phyloP scores from a whole-genome alignment of 352 stramenopile species.

The Phytophthora podocarpi region DNA sequence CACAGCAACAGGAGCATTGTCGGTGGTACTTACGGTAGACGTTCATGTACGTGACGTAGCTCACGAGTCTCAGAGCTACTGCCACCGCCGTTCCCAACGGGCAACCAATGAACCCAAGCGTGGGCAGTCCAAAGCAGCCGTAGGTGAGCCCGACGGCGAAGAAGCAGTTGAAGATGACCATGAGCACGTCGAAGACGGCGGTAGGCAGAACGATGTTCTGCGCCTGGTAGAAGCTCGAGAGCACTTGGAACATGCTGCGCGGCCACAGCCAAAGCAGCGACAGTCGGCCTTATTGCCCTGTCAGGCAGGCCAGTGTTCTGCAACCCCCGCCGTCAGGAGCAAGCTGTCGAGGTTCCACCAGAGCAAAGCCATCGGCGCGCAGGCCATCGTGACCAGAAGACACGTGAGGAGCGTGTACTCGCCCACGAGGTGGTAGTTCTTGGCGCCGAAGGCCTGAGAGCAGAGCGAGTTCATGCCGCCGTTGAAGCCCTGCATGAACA shows the following conservation, averaged over 20 bases:
- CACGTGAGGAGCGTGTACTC: slow-evolving; percentile 68
- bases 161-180: slow-evolving; percentile 63
- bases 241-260: slow-evolving; percentile 76
- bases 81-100: slow-evolving; percentile 71
- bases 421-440: slow-evolving; percentile 77
- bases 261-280: slow-evolving; percentile 80
- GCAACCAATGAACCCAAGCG: slow-evolving; percentile 78
- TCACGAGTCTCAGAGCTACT: slow-evolving; percentile 50
- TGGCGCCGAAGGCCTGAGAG: slow-evolving; percentile 85
- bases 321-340: slow-evolving; percentile 47
- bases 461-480: slow-evolving; percentile 83
- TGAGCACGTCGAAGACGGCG: slow-evolving; percentile 57
- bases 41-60: slow-evolving; percentile 77
- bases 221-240: slow-evolving; percentile 81
- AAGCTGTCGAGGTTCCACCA: slow-evolving; percentile 80
- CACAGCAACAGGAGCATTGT: slow-evolving; percentile 58
- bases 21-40: slow-evolving; percentile 53
- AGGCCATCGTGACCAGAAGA: slow-evolving; percentile 64
- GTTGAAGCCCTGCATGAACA: slow-evolving; percentile 86
- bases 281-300: slow-evolving; percentile 63
- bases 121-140: slow-evolving; percentile 56
- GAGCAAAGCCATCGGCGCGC: slow-evolving; percentile 66
- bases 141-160: slow-evolving; percentile 69
- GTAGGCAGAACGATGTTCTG: slow-evolving; percentile 83
- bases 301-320: slow-evolving; percentile 44